These are phyloP conservation scores for Beauveria sp. DNA, from an alignment of 2,329 filamentous ascomycete genomes.

Conservation along the genomic window DNA sequence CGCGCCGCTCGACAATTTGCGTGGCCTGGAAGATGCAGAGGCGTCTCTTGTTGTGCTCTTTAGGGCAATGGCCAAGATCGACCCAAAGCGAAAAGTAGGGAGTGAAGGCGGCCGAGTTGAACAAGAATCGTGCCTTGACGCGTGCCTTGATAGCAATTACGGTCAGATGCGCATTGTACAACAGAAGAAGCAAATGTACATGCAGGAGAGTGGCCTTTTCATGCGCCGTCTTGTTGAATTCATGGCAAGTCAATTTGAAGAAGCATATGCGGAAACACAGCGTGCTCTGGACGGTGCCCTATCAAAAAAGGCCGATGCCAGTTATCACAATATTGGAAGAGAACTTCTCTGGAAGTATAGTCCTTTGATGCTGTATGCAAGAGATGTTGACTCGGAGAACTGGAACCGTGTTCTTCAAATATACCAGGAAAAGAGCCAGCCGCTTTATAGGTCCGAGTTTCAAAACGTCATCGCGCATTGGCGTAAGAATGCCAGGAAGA, in stretches of 20 bases:
- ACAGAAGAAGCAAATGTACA: conserved; percentile 88
- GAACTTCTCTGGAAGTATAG: conserved; percentile 80
- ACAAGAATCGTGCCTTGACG: conserved; percentile 47
- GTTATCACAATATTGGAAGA: conserved; percentile 64
- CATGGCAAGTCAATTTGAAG: conserved; percentile 73
- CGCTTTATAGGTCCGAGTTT: conserved; percentile 77
- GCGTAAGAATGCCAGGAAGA: conserved; percentile 71
- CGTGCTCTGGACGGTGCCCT: conserved; percentile 54
- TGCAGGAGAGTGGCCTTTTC: conserved; percentile 67
- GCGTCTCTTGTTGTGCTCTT: conserved; percentile 71
- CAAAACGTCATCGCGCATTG: conserved; percentile 68
- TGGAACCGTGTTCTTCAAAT: conserved; percentile 75
- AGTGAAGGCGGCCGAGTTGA: conserved; percentile 40
- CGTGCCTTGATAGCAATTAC: conserved; percentile 62
- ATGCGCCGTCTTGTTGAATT: conserved; percentile 73
- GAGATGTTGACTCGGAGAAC: conserved; percentile 72
- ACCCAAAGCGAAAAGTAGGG: conserved; percentile 62
- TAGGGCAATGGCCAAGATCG: conserved; percentile 89
- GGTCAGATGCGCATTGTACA: conserved; percentile 90
- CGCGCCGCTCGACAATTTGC: conserved; percentile 63
- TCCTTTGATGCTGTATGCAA: conserved; percentile 77
- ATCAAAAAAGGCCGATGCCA: conserved; percentile 60
- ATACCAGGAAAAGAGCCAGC: conserved; percentile 70
- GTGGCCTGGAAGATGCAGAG: conserved; percentile 73
- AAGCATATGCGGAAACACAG: conserved; percentile 63